Evolutionary conservation across 1,139 yeast genomes (phyloP), one percentile per base, ranked within the genome.

Genomic region (Yamadazyma oceani): DNA sequence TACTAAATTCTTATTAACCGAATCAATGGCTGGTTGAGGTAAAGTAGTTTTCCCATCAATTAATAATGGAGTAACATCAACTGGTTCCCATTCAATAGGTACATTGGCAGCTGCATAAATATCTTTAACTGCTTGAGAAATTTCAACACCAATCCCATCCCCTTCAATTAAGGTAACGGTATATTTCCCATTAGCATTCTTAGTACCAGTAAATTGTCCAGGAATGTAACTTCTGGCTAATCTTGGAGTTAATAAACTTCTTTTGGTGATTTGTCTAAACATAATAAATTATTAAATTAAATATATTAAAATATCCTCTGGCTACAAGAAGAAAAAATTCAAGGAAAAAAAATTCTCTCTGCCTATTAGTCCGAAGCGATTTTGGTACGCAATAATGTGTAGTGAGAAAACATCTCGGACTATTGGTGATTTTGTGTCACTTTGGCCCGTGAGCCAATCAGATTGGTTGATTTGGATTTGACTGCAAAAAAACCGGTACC

Each of bases 131-230:
- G 97, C 87, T 60, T 85, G 80, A 48, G 97, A 86, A 62, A 92
- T 92, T 70, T 92, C 98, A 40, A 84, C 79, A 54, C 98, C 98
- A 54, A 92, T 90, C 74, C 98, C 98, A 62, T 92, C 98, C 68
- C 98, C 98, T 71, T 90, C 97, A 58, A 92, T 92, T 73, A 92
- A 75, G 40, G 98, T 90, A 48, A 92, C 98, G 42, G 89, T 81
- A 73, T 83, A 92, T 60, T 86, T 83, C 49, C 92, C 92, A 50
- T 71, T 69, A 46, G 75, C 58, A 36, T 64, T 64, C 54, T 63
- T 69, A 42, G 55, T 41, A 40, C 78, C 78, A 47, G 76, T 70
- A 58, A 72, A 72, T 54, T 70, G 75, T 45, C 77, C 77, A 41
- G 77, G 71, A 50, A 71, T 64, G 54, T 66, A 69, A 46, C 65